These are phyloP conservation scores for Ophiostoma populinum DNA, from an alignment of 2,329 filamentous ascomycete species.

Conservation along the genomic window DNA sequence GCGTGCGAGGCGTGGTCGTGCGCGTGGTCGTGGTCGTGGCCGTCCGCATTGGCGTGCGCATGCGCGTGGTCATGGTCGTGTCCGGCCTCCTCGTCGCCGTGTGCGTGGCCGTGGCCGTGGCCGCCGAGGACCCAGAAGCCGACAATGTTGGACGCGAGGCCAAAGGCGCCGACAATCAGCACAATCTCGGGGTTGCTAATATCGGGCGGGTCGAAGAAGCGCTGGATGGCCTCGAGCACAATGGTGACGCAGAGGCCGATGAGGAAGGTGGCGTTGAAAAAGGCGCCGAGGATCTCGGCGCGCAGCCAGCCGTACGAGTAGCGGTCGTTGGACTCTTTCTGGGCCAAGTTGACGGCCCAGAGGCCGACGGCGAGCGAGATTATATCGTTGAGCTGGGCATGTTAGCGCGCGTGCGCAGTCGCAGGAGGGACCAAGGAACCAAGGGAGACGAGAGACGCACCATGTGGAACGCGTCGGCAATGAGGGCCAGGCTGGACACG, in stretches of 20 bases:
- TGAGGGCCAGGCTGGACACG: conserved; percentile 80
- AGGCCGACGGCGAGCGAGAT: conserved; percentile 81
- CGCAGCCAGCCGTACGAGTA: conserved; percentile 99
- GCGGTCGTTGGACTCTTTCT: conserved; percentile 68
- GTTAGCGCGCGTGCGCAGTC: neutral
- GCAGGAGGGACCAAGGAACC: neutral
- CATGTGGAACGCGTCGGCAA: conserved; percentile 98
- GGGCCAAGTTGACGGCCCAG: conserved; percentile 86
- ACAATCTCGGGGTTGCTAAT: conserved; percentile 76
- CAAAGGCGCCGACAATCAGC: conserved; percentile 72
- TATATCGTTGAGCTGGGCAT: conserved; percentile 73
- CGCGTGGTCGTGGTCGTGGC: conserved; percentile 16
- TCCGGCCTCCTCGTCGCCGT: conserved; percentile 23
- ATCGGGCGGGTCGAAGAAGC: conserved; percentile 78
- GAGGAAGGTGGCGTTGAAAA: conserved; percentile 94
- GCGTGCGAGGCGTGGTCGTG: conserved; percentile 14
- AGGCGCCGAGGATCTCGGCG: conserved; percentile 86
- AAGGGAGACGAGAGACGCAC: conserved; percentile 26
- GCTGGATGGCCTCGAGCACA: conserved; percentile 82
- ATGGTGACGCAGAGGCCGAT: conserved; percentile 94
- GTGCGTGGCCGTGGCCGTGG: conserved; percentile 68
- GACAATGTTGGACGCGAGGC: conserved; percentile 72
- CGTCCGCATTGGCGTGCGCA: conserved; percentile 20
- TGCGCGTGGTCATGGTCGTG: conserved; percentile 25
- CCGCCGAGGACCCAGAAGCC: conserved; percentile 87